Conservation (phyloP, 2,329 filamentous ascomycete species). For the Zasmidium citrigriseum region DNA sequence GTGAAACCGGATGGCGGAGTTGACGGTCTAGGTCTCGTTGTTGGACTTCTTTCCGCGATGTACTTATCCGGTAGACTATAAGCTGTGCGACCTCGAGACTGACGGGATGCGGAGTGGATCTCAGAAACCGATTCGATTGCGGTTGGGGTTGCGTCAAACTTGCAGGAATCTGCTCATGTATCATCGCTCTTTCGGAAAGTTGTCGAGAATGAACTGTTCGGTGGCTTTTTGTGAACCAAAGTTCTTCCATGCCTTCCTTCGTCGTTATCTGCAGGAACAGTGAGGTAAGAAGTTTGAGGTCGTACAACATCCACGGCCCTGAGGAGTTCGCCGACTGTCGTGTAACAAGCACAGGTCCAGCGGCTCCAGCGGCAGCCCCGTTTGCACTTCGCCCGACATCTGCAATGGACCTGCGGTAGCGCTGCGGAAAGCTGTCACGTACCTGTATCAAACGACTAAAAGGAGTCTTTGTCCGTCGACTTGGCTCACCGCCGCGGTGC, state of each 20-base stretch:
- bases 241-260: no score
- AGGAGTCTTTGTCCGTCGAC: not conserved
- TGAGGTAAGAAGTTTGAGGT: not conserved
- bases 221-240: no score
- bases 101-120: not conserved
- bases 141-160: no score
- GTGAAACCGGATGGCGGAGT: slow-evolving; percentile 5
- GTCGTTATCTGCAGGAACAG: not conserved
- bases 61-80: not conserved
- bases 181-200: no score
- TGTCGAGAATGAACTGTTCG: no score
- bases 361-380: not conserved
- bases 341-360: slow-evolving; percentile 1
- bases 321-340: not conserved
- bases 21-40: not conserved
- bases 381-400: not conserved
- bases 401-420: not conserved
- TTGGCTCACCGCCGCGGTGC: not conserved
- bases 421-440: not conserved
- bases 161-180: no score
- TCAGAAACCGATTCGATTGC: not conserved
- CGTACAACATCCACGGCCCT: not conserved
- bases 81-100: not conserved
- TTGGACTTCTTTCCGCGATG: not conserved
- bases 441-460: not conserved